These are phyloP conservation scores for Pseudogymnoascus verrucosus DNA, from an alignment of 2,329 filamentous ascomycete species.

Conservation along the genomic window DNA sequence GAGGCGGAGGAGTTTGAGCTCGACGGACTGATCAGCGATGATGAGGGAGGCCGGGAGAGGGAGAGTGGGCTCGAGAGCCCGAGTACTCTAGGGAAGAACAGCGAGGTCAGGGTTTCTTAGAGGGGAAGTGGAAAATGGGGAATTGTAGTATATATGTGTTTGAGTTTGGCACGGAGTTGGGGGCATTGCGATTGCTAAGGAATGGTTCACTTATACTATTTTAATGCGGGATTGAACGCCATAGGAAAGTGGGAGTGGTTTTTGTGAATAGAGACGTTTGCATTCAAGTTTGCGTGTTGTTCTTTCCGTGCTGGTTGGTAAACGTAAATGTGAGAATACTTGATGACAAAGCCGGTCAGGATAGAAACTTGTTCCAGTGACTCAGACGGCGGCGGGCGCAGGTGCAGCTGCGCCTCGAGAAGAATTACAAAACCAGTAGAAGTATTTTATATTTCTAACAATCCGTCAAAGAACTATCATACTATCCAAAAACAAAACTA, in stretches of 20 bases:
- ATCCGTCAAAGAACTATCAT: neutral
- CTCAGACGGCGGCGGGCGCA: neutral
- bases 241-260: neutral
- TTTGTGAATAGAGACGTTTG: neutral
- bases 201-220: neutral
- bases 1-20: constrained; percentile 93
- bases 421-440: neutral
- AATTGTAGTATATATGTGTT: neutral
- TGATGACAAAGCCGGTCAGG: neutral
- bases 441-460: neutral
- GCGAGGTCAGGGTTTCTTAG: constrained; percentile 22
- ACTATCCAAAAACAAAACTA: neutral
- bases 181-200: neutral
- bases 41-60: constrained; percentile 53
- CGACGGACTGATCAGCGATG: constrained; percentile 81
- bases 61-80: constrained; percentile 35
- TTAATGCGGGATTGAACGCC: neutral
- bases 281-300: neutral
- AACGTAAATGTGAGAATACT: neutral
- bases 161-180: neutral
- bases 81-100: constrained; percentile 41
- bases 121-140: neutral
- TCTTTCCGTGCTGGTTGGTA: neutral
- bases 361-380: neutral
- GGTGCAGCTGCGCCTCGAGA: neutral